Evolutionary conservation across 2,329 filamentous ascomycete genomes (phyloP), one percentile per base, ranked within the genome.

Genomic region (Coniochaeta prunicola): DNA sequence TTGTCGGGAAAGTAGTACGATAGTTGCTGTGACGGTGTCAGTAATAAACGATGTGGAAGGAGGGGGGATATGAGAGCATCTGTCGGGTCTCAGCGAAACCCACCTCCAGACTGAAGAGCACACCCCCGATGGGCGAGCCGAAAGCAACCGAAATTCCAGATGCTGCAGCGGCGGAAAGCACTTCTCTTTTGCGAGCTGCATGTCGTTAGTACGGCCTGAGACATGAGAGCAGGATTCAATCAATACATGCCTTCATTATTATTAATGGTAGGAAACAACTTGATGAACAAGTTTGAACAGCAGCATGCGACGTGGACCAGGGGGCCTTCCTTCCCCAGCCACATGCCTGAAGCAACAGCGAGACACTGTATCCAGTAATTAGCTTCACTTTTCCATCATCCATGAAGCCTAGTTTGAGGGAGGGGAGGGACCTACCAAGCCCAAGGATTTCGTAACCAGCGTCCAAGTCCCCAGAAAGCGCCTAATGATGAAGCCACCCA

Each of bases 1-100:
- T 97, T 97, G 74, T 97, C 93, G 0, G 94, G 93, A 66, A 97
- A 97, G 73, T 97, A 97, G 72, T 97, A 97, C 0, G 92, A 96
- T 2, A 97, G 79, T 81, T 96, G 91, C 83, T 90, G 4, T 13
- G 31, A 7, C 13, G 59, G 66, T 53, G 58, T 58, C 10, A 21
- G 10, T 31, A 65, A 63, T 15, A 34, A 53, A n/a, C n/a, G 3
- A 10, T 38, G 4, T 17, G 15, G 7, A 12, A 1, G 28, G n/a
- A 30, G 17, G 17, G 15, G 33, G n/a, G 26, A 8, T 36, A 24
- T 13, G 19, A 24, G 12, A 0, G 36, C 7, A 5, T n/a, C 5
- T 9, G 33, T 36, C 21, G 38, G 19, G 3, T 21, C 31, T 34
- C 7, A 8, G 31, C 13, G 19, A 26, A 48, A 58, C 71, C 64